Evolutionary conservation across 306 rosid genomes (phyloP).

Genomic region (Hippophae tibetana): DNA sequence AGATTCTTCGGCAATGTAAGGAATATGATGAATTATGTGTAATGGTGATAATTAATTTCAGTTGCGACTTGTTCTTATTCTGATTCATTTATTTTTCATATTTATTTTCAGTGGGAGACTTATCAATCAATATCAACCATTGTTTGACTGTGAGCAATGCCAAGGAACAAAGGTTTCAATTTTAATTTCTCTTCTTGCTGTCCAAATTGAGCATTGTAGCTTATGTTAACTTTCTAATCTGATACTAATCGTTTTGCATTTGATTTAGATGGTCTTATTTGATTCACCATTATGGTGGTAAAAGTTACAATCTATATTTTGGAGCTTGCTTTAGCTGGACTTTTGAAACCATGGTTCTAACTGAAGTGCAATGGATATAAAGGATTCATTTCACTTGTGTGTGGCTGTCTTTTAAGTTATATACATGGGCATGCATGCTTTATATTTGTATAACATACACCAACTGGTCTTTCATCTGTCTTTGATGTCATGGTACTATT

Average conservation of each 20-base stretch:
- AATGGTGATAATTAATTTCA: slow-evolving; percentile 5
- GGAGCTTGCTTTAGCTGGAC: no score
- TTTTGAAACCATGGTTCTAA: not conserved
- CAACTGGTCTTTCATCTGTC: slow-evolving; percentile 2
- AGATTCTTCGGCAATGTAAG: slow-evolving; percentile 37
- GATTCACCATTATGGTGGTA: no score
- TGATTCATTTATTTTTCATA: slow-evolving; percentile 5
- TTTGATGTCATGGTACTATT: not conserved
- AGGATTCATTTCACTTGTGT: not conserved
- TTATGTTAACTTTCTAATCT: no score
- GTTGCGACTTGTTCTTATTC: not conserved
- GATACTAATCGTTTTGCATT: no score
- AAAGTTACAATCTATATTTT: no score
- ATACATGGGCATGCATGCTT: not conserved
- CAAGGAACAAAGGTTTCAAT: slow-evolving; percentile 33
- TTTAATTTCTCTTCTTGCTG: not conserved
- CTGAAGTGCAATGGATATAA: not conserved
- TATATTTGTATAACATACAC: not conserved
- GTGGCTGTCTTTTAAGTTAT: not conserved
- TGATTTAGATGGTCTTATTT: no score
- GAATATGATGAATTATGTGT: not conserved
- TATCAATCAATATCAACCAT: slow-evolving; percentile 16
- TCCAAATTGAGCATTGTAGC: no score
- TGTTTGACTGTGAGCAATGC: slow-evolving; percentile 45
- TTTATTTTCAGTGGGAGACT: slow-evolving; percentile 15